A percentile compares a stretch with the other conserved stretches of the same genome.
Conservation (phyloP, 352 stramenopile species). For the Blastocystis sp. region DNA sequence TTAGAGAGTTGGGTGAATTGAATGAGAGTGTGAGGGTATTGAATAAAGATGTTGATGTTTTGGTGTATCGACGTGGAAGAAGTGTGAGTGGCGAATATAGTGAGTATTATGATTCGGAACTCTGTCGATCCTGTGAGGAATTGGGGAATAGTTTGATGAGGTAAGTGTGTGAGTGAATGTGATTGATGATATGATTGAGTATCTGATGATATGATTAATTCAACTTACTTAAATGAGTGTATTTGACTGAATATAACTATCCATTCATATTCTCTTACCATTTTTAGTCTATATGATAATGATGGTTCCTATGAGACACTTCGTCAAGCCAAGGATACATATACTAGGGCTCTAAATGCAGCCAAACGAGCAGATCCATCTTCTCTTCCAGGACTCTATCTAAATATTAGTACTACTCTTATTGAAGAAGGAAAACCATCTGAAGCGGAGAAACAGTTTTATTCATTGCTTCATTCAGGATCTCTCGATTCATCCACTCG, state of each 20-base stretch:
- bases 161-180: no score
- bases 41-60: constrained; percentile 58
- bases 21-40: constrained; percentile 4
- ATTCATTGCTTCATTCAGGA: no score
- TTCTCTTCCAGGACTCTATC: not conserved
- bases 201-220: no score
- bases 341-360: not conserved
- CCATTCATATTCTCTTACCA: not conserved
- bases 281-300: constrained; percentile 26
- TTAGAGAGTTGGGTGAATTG: not conserved
- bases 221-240: not conserved
- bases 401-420: constrained; percentile 2
- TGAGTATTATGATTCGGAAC: constrained; percentile 26
- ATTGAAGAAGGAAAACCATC: not conserved
- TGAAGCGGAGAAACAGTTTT: not conserved
- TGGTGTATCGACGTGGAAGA: constrained; percentile 1
- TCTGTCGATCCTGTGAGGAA: constrained; percentile 27
- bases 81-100: not conserved
- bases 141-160: constrained; percentile 20
- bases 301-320: not conserved
- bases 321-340: not conserved
- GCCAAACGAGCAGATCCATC: not conserved
- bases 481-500: not conserved
- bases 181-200: no score
- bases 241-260: no score